A percentile compares a stretch with the other conserved stretches of the same genome.
phyloP scores from a whole-genome alignment of 768 basidiomycete species.

The Suillus weaverae region DNA sequence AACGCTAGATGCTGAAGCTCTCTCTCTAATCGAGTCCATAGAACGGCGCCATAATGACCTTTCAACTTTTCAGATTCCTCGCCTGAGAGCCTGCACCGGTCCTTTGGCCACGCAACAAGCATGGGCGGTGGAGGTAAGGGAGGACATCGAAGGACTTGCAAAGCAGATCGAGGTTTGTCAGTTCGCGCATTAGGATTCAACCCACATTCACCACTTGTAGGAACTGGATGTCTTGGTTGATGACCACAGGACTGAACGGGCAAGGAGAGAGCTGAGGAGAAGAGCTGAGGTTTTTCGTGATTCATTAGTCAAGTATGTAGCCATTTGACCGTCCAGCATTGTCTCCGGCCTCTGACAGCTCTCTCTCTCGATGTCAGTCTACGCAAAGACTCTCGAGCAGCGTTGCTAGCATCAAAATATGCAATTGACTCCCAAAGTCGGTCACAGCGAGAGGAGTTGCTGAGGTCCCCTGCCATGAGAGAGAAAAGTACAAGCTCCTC shows the following conservation, averaged over 20 bases:
- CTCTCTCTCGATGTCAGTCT: conserved; percentile 41
- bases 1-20: conserved; percentile 52
- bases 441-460: conserved; percentile 69
- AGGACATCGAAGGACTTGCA: conserved; percentile 65
- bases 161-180: conserved; percentile 65
- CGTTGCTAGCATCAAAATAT: conserved; percentile 72
- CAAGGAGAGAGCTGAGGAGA: conserved; percentile 45
- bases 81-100: conserved; percentile 65
- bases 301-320: conserved; percentile 52
- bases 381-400: conserved; percentile 62
- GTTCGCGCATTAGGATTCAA: not conserved
- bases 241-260: conserved; percentile 64
- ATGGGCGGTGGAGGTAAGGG: conserved; percentile 70
- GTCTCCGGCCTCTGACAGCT: conserved; percentile 1
- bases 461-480: conserved; percentile 48
- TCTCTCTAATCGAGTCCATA: conserved; percentile 48
- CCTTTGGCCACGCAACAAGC: conserved; percentile 72
- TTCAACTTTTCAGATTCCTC: conserved; percentile 69
- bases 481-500: conserved; percentile 41
- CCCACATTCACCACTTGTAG: conserved; percentile 35
- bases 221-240: conserved; percentile 68
- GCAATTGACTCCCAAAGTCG: conserved; percentile 60
- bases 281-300: conserved; percentile 51
- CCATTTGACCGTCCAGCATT: conserved; percentile 6
- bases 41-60: conserved; percentile 65